Evolutionary conservation across 192 early-diverging fungal species (phyloP), one percentile per base, ranked within the genome.

Genomic region (Coemansia sp.): DNA sequence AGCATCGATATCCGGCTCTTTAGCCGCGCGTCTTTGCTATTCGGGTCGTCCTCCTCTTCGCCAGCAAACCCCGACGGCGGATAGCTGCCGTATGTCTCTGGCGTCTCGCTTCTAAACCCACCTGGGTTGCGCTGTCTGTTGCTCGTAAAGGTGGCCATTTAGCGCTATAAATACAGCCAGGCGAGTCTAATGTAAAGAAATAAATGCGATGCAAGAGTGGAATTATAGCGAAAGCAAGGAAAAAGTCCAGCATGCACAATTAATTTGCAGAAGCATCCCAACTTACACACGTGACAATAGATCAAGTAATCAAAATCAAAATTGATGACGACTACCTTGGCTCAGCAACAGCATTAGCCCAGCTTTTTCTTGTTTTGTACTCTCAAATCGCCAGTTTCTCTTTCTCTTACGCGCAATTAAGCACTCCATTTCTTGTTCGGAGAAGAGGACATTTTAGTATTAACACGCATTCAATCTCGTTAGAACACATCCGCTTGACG

Each of bases 1-100:
- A 82, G 70, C 74, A 82, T 73, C 15, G 70, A 56, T 43, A 76
- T 66, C 62, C 67, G 76, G 43, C 56, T 47, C 59, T 63, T 73
- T 24, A 82, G 70, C 49, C 79, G 79, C 59, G 54, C 41, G 65
- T 74, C 69, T 56, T 80, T 80, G 69, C 63, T 63, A 32, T 74
- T 80, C 2, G 77, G 77, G 51, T 80, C 77, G 21, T 71, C 41
- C 65, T 77, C 76, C 3, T 32, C 38, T 57, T 56, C 67, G 27
- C 43, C 66, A 12, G 7, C 54, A 7, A 49, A 19, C 29, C 39
- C 35, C 29, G 54, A 23, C 43, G 48, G 56, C 45, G 65, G 29
- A 52, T 67, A 63, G 15, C 57, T 43, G 43, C 56, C 32, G 63
- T 69, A 65, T 0, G 25, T 32, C 32, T 50, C 58, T 1, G 55